Conservation (phyloP, 2,329 filamentous ascomycete genomes). For the Domatiomyces catenatus region DNA sequence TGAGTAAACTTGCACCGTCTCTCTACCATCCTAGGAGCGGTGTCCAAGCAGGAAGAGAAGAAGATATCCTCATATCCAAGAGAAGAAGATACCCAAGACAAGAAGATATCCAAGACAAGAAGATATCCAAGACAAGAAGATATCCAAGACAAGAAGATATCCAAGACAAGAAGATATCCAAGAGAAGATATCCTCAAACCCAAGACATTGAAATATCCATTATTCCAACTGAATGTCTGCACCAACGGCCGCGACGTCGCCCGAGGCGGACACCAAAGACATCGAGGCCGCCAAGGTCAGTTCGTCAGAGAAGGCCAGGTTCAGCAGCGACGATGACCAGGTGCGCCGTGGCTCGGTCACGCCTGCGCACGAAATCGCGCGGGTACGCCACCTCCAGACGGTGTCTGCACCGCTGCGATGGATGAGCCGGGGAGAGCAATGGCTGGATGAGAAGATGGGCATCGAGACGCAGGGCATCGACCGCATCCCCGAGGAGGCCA, state of each 20-base stretch:
- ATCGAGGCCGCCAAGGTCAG: neutral
- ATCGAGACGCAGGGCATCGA: constrained; percentile 36
- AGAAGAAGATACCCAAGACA: too few species aligned
- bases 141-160: too few species aligned
- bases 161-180: too few species aligned
- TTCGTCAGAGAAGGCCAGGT: neutral
- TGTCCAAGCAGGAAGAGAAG: too few species aligned
- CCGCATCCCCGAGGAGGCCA: constrained; percentile 31
- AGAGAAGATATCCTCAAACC: too few species aligned
- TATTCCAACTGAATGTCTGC: neutral
- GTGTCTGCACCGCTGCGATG: constrained; percentile 10
- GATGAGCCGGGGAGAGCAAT: constrained; percentile 21
- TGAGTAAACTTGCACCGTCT: too few species aligned
- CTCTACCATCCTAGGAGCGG: too few species aligned
- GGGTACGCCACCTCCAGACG: constrained; percentile 11
- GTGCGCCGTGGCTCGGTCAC: constrained; percentile 10
- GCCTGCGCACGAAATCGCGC: constrained; percentile 9
- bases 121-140: too few species aligned
- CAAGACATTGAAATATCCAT: too few species aligned
- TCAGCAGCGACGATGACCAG: neutral
- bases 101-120: too few species aligned
- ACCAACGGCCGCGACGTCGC: neutral
- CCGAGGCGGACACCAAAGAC: neutral
- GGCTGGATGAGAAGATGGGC: constrained; percentile 31
- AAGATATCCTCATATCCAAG: too few species aligned